Conservation (phyloP, 805 yeast genomes). For the Cyberlindnera samutprakarnensis region DNA sequence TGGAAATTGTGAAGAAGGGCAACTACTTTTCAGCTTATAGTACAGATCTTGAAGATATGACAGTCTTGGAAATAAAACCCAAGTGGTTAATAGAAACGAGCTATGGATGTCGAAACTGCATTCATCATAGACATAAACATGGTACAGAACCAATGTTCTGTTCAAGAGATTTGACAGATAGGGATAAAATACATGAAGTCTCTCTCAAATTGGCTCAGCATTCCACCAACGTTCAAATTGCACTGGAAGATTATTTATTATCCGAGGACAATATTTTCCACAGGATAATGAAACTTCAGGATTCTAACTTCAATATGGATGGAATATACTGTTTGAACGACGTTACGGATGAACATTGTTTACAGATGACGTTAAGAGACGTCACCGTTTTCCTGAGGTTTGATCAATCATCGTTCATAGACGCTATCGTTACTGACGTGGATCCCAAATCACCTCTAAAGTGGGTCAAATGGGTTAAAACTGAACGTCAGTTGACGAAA, state of each 20-base stretch:
- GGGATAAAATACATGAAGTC: background rate
- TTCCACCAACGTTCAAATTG: background rate
- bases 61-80: slow-evolving; percentile 48
- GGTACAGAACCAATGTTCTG: slow-evolving; percentile 33
- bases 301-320: slow-evolving; percentile 1
- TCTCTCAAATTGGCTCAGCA: slow-evolving; percentile 1
- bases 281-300: slow-evolving; percentile 20
- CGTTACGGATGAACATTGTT: slow-evolving; percentile 15
- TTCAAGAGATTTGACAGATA: slow-evolving; percentile 31
- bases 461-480: slow-evolving; percentile 39
- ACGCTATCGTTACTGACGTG: slow-evolving; percentile 35
- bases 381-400: slow-evolving; percentile 28
- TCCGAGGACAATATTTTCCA: slow-evolving; percentile 16
- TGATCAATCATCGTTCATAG: slow-evolving; percentile 1
- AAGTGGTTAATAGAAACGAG: slow-evolving; percentile 42
- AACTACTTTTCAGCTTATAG: slow-evolving; percentile 29
- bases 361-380: slow-evolving; percentile 32
- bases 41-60: slow-evolving; percentile 3
- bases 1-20: slow-evolving; percentile 23
- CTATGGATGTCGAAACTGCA: slow-evolving; percentile 50
- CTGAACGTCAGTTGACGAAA: slow-evolving; percentile 23
- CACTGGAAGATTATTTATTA: slow-evolving; percentile 18
- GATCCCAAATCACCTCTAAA: slow-evolving; percentile 44
- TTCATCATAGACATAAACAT: slow-evolving; percentile 32
- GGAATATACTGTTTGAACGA: slow-evolving; percentile 4